Conservation (phyloP, 305 asterid species). For the Striga hermonthica region DNA sequence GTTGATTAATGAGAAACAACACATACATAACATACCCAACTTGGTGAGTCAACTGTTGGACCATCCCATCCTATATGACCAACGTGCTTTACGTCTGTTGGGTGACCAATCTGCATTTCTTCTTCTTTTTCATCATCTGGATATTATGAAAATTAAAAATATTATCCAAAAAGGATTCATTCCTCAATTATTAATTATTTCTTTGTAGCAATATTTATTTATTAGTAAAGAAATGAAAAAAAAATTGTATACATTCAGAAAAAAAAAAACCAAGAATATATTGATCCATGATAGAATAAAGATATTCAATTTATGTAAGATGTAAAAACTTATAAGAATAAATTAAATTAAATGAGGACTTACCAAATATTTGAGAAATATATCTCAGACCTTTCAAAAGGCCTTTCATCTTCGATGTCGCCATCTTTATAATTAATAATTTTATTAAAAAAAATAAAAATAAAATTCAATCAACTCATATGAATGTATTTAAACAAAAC, state of each 20-base stretch:
- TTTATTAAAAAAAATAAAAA: conserved; percentile 3
- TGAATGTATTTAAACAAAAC: neutral
- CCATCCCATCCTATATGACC: conserved; percentile 76
- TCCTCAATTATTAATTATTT: too few relatives aligned
- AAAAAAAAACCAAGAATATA: too few relatives aligned
- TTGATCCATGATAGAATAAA: too few relatives aligned
- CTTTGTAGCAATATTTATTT: too few relatives aligned
- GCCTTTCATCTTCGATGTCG: conserved; percentile 65
- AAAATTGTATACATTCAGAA: too few relatives aligned
- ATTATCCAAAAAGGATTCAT: too few relatives aligned
- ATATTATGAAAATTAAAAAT: neutral
- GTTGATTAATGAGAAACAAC: neutral
- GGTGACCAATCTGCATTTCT: conserved; percentile 63
- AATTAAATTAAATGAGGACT: conserved; percentile 16
- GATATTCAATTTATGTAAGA: too few relatives aligned
- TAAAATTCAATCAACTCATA: conserved; percentile 16
- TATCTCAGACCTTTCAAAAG: conserved; percentile 77
- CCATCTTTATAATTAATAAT: conserved; percentile 25
- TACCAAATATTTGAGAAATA: conserved; percentile 79
- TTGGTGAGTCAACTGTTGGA: conserved; percentile 46
- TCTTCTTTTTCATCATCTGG: conserved; percentile 60
- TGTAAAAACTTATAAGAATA: neutral
- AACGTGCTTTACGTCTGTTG: conserved; percentile 72
- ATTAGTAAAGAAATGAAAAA: too few relatives aligned
- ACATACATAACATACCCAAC: conserved; percentile 42